These are phyloP conservation scores for Penicillium sp. DNA, from an alignment of 2,329 filamentous ascomycete species.

Conservation along the genomic window DNA sequence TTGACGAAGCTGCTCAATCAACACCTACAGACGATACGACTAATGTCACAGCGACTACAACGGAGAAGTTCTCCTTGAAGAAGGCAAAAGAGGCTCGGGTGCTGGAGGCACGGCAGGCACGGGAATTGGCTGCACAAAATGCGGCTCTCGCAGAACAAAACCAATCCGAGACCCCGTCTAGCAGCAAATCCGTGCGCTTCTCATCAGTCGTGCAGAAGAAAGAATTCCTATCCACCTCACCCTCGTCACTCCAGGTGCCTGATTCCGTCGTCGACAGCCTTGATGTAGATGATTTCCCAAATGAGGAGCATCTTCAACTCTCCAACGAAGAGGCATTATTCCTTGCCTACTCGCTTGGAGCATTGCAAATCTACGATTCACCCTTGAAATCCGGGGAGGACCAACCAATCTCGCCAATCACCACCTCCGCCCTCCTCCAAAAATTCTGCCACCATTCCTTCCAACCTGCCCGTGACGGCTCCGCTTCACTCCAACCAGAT, in stretches of 20 bases:
- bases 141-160: constrained; percentile 11
- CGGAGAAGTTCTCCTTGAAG: constrained; percentile 37
- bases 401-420: constrained; percentile 42
- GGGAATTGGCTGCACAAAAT: constrained; percentile 17
- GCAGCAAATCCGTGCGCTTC: constrained; percentile 66
- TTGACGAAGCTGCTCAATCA: constrained; percentile 14
- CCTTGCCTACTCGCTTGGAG: constrained; percentile 75
- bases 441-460: constrained; percentile 70
- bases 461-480: constrained; percentile 58
- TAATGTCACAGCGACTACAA: constrained; percentile 17
- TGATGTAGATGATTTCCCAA: constrained; percentile 33
- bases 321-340: constrained; percentile 91
- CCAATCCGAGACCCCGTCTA: constrained; percentile 10
- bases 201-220: constrained; percentile 66
- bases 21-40: constrained; percentile 17
- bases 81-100: constrained; percentile 35
- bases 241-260: constrained; percentile 12
- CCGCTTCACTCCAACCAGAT: constrained; percentile 62
- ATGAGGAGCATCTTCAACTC: constrained; percentile 87
- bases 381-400: constrained; percentile 16
- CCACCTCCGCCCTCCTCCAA: constrained; percentile 59
- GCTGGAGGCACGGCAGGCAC: constrained; percentile 23
- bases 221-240: constrained; percentile 50
- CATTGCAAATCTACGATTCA: constrained; percentile 59
- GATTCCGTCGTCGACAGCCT: constrained; percentile 13